A percentile compares a stretch with the other conserved stretches of the same genome.
Evolutionary conservation across 768 basidiomycete genomes (phyloP).

Genomic region (Suillus spraguei): DNA sequence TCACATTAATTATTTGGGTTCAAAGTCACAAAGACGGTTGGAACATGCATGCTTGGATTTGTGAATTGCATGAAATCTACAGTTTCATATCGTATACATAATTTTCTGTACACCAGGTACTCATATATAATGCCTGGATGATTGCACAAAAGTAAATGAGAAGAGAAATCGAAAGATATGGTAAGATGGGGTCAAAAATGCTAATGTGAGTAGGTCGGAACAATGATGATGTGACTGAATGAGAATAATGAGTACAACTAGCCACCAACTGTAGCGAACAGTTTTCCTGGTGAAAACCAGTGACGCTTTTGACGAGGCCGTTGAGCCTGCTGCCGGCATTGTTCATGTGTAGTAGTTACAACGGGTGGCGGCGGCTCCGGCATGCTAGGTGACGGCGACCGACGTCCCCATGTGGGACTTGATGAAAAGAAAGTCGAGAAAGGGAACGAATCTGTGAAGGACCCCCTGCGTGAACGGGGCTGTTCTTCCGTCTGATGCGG

Average conservation of each 20-base stretch:
- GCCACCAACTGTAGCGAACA: slow-evolving; percentile 47
- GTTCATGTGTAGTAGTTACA: slow-evolving; percentile 32
- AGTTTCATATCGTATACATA: slow-evolving; percentile 24
- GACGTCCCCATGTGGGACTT: slow-evolving; percentile 36
- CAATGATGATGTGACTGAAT: slow-evolving; percentile 9
- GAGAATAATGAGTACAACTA: slow-evolving; percentile 20
- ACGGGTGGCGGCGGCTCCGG: slow-evolving; percentile 30
- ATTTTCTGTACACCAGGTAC: slow-evolving; percentile 36
- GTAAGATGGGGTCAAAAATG: slow-evolving; percentile 18
- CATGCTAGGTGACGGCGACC: slow-evolving; percentile 44
- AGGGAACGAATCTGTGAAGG: slow-evolving; percentile 47
- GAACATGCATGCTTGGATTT: slow-evolving; percentile 5
- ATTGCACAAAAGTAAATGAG: slow-evolving; percentile 11
- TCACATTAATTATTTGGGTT: not conserved
- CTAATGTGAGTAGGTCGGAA: slow-evolving; percentile 19
- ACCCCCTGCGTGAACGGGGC: slow-evolving; percentile 31
- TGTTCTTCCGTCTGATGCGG: slow-evolving; percentile 31
- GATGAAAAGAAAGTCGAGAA: slow-evolving; percentile 40
- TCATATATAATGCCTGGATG: slow-evolving; percentile 30
- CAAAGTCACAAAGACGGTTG: not conserved
- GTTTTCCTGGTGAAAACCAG: slow-evolving; percentile 58
- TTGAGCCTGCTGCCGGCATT: slow-evolving; percentile 33
- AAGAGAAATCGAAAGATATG: slow-evolving; percentile 22
- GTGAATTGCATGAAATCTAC: slow-evolving; percentile 5
- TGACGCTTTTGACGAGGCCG: slow-evolving; percentile 45